Percentiles rank a stretch among this genome's conserved stretches.
Evolutionary conservation across 2,329 filamentous ascomycete genomes (phyloP).

Genomic region (Aspergillus sp.): DNA sequence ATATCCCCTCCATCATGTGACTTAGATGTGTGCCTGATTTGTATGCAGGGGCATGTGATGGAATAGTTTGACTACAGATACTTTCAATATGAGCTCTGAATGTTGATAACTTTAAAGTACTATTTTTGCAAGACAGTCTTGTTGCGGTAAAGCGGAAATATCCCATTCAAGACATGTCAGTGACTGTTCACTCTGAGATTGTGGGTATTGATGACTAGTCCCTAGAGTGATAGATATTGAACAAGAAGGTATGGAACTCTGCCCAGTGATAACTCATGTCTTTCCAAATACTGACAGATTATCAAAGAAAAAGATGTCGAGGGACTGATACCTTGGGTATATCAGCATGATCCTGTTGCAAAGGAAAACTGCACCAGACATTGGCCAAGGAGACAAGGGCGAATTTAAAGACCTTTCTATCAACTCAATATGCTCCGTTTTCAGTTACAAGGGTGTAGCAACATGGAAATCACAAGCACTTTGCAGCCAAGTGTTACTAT

Average conservation of each 20-base stretch:
- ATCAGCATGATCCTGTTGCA: background rate
- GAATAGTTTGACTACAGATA: too few relatives aligned
- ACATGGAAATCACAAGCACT: background rate
- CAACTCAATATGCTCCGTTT: background rate
- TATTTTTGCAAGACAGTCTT: too few relatives aligned
- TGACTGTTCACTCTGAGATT: constrained; percentile 3
- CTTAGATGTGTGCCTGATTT: too few relatives aligned
- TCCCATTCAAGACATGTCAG: constrained; percentile 1
- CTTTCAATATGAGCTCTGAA: too few relatives aligned
- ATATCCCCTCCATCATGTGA: too few relatives aligned
- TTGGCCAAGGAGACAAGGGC: background rate
- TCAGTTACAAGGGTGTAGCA: background rate
- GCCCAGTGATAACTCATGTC: background rate
- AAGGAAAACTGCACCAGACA: background rate
- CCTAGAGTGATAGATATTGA: background rate
- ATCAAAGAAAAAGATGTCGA: constrained; percentile 2
- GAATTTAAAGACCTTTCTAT: constrained; percentile 1
- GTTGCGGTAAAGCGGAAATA: too few relatives aligned
- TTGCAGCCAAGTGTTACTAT: background rate
- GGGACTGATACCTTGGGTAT: constrained; percentile 3
- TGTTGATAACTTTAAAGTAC: too few relatives aligned
- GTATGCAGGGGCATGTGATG: too few relatives aligned
- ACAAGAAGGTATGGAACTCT: constrained; percentile 1
- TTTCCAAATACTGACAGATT: background rate
- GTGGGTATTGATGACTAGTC: constrained; percentile 4